Evolutionary conservation across 495 filamentous ascomycete genomes (phyloP).

Genomic region (Xylaria nigripes): DNA sequence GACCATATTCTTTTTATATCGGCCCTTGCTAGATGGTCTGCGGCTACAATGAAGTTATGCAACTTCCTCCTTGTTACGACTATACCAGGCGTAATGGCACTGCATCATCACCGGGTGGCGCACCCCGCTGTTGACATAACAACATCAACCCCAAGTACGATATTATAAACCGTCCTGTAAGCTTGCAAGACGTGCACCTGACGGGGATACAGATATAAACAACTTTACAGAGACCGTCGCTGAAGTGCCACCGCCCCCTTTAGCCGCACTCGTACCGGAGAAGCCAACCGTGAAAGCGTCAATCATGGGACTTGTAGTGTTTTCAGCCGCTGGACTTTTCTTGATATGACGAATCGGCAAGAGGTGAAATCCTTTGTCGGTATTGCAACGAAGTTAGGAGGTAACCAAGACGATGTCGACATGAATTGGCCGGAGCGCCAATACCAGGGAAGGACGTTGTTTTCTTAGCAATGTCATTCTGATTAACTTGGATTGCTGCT

Average conservation of each 20-base stretch:
- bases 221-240: conserved; percentile 18
- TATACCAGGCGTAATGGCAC: background rate
- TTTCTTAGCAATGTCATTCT: conserved; percentile 4
- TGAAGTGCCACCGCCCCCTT: conserved; percentile 8
- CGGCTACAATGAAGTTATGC: conserved; percentile 9
- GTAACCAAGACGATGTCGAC: background rate
- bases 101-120: conserved; percentile 3
- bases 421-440: background rate
- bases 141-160: conserved; percentile 4
- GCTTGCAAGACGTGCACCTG: background rate
- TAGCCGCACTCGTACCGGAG: conserved; percentile 12
- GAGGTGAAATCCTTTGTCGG: background rate
- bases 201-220: conserved; percentile 1
- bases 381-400: conserved; percentile 9
- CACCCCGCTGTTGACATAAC: conserved; percentile 3
- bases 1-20: background rate
- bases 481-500: background rate
- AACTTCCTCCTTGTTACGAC: conserved; percentile 5
- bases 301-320: conserved; percentile 26
- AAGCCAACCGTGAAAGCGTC: conserved; percentile 24
- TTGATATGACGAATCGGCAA: conserved; percentile 16
- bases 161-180: background rate
- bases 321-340: conserved; percentile 23
- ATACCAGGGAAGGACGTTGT: background rate
- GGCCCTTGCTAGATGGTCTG: background rate